A percentile compares a stretch with the other conserved stretches of the same genome.
Conservation (phyloP, 106 monocot genomes). For the Dactylorhiza incarnata region DNA sequence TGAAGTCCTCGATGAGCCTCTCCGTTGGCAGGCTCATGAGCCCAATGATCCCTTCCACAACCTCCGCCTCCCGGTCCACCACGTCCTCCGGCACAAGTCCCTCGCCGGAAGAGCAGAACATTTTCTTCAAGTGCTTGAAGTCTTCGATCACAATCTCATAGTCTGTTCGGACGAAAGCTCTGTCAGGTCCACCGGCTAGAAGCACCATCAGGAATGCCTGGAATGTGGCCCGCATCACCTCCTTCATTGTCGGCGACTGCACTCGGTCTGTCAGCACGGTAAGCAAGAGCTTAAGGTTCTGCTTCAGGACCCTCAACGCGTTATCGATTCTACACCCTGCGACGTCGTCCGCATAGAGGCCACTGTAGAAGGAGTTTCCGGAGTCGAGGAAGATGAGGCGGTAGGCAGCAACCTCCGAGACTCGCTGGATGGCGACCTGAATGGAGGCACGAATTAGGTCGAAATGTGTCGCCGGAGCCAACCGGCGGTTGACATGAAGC, state of each 20-base stretch:
- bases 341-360: conserved; percentile 37
- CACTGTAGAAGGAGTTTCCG: conserved; percentile 35
- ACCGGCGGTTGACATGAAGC: conserved; percentile 18
- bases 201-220: conserved; percentile 56
- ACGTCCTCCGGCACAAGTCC: conserved; percentile 51
- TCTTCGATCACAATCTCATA: conserved; percentile 39
- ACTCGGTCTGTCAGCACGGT: conserved; percentile 35
- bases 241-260: conserved; percentile 41
- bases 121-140: conserved; percentile 35
- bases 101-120: conserved; percentile 47
- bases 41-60: conserved; percentile 36
- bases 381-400: conserved; percentile 69
- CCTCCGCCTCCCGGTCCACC: conserved; percentile 47
- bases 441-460: conserved; percentile 35
- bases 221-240: conserved; percentile 57
- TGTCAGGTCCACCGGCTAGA: conserved; percentile 43
- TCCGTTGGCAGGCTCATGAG: conserved; percentile 42
- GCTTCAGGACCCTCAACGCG: conserved; percentile 37
- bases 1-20: conserved; percentile 50
- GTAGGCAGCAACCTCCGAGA: conserved; percentile 58
- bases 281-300: conserved; percentile 38
- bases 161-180: conserved; percentile 34
- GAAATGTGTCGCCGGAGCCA: conserved; percentile 30
- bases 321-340: conserved; percentile 30
- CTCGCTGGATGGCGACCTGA: conserved; percentile 32